Conservation (phyloP, 164 flowering plant genomes). For the Magnolia sinica region DNA sequence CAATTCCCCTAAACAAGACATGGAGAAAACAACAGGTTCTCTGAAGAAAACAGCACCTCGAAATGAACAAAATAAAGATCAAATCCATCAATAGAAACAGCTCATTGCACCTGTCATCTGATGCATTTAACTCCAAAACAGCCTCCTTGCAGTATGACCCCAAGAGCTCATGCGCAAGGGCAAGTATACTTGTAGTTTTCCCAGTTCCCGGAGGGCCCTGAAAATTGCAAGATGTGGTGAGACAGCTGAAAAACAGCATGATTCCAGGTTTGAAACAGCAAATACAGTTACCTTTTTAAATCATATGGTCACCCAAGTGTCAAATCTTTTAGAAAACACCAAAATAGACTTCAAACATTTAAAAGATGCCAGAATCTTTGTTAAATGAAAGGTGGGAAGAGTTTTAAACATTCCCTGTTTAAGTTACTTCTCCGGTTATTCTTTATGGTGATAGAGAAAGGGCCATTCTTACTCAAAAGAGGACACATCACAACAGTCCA, state of each 20-base stretch:
- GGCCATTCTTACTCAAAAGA: background rate
- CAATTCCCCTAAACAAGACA: constrained; percentile 65
- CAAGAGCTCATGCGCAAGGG: constrained; percentile 93
- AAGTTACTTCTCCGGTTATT: too few species aligned
- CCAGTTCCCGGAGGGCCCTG: constrained; percentile 99
- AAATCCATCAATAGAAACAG: background rate
- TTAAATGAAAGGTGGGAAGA: too few species aligned
- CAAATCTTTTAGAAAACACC: too few species aligned
- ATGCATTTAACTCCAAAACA: constrained; percentile 94
- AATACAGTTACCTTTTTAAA: background rate
- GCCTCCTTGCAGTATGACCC: constrained; percentile 88
- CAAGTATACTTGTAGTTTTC: constrained; percentile 91
- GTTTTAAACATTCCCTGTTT: too few species aligned
- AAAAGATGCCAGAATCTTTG: too few species aligned
- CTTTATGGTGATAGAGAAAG: background rate
- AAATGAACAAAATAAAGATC: background rate
- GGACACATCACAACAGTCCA: too few species aligned
- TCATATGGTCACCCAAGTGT: background rate
- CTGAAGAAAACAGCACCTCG: background rate
- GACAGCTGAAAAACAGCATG: background rate
- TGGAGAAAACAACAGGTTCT: background rate
- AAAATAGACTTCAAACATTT: too few species aligned
- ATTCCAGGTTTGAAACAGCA: background rate
- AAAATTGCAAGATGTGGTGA: constrained; percentile 4
- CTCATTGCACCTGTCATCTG: constrained; percentile 74